A percentile compares a stretch with the other conserved stretches of the same genome.
phyloP scores from a whole-genome alignment of 148 eudicot species.

The Camellia granthamiana region DNA sequence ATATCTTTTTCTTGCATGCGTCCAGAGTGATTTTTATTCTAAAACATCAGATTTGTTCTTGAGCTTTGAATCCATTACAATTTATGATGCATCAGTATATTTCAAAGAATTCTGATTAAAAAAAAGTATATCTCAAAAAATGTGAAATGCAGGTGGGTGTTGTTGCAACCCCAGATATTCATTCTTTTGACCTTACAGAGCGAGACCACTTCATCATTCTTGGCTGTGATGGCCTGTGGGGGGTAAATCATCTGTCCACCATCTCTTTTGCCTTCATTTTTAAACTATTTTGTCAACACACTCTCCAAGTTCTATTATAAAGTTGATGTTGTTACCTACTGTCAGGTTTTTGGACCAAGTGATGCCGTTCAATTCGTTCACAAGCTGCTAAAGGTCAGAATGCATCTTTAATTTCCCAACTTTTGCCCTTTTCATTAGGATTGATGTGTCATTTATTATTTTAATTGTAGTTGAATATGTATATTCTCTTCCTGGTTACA shows the following conservation, averaged over 20 bases:
- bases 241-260: conserved; percentile 41
- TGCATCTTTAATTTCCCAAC: background rate
- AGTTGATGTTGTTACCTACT: background rate
- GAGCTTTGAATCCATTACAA: background rate
- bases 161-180: conserved; percentile 70
- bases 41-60: background rate
- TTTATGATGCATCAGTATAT: background rate
- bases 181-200: conserved; percentile 77
- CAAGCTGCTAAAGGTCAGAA: conserved; percentile 61
- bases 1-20: background rate
- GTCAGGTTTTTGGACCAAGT: conserved; percentile 78
- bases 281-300: background rate
- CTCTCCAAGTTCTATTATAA: conserved; percentile 7
- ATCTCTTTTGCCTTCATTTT: background rate
- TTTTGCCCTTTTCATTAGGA: background rate
- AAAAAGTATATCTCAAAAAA: background rate
- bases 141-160: conserved; percentile 76
- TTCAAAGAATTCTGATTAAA: background rate
- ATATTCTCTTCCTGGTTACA: background rate
- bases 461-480: background rate
- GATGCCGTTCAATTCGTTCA: conserved; percentile 87
- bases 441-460: background rate
- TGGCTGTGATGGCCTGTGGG: conserved; percentile 97
- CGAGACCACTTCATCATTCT: conserved; percentile 79
- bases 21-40: background rate